Percentiles rank a stretch among this genome's conserved stretches.
Evolutionary conservation across 2,329 filamentous ascomycete species (phyloP).

Genomic region (Phyllosticta citribraziliensis): DNA sequence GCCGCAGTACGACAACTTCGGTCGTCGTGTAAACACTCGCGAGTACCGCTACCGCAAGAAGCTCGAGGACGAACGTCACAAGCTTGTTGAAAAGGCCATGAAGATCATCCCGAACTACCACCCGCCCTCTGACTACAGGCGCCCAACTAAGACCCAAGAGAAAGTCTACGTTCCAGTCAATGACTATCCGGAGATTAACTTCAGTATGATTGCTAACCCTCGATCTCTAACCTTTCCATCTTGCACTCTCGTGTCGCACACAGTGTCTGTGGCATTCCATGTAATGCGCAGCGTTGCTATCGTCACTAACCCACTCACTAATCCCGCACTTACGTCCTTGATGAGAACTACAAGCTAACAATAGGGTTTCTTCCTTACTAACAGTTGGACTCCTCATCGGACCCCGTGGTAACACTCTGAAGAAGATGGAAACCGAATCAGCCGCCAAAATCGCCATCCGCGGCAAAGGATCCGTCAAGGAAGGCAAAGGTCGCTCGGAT

Average conservation of each 20-base stretch:
- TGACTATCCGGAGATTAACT: slow-evolving; percentile 99
- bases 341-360: slow-evolving; percentile 61
- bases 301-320: slow-evolving; percentile 29
- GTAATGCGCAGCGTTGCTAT: slow-evolving; percentile 27
- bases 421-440: slow-evolving; percentile 98
- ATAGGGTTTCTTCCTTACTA: slow-evolving; percentile 65
- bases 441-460: slow-evolving; percentile 98
- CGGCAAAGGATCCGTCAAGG: slow-evolving; percentile 98
- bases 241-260: slow-evolving; percentile 27
- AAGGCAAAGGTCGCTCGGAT: slow-evolving; percentile 98
- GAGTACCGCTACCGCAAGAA: slow-evolving; percentile 98
- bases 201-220: slow-evolving; percentile 99
- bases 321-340: slow-evolving; percentile 4
- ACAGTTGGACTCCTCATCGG: slow-evolving; percentile 99
- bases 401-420: slow-evolving; percentile 98
- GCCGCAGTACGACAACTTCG: slow-evolving; percentile 98
- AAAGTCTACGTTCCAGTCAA: slow-evolving; percentile 99
- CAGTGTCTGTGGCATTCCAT: slow-evolving; percentile 20
- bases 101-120: slow-evolving; percentile 99
- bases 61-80: slow-evolving; percentile 97
- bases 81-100: slow-evolving; percentile 97
- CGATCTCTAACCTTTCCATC: slow-evolving; percentile 34
- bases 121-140: slow-evolving; percentile 94
- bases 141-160: slow-evolving; percentile 99
- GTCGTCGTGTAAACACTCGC: slow-evolving; percentile 96